These are phyloP conservation scores for Cladophialophora carrionii DNA, from an alignment of 2,329 filamentous ascomycete genomes.

Conservation along the genomic window DNA sequence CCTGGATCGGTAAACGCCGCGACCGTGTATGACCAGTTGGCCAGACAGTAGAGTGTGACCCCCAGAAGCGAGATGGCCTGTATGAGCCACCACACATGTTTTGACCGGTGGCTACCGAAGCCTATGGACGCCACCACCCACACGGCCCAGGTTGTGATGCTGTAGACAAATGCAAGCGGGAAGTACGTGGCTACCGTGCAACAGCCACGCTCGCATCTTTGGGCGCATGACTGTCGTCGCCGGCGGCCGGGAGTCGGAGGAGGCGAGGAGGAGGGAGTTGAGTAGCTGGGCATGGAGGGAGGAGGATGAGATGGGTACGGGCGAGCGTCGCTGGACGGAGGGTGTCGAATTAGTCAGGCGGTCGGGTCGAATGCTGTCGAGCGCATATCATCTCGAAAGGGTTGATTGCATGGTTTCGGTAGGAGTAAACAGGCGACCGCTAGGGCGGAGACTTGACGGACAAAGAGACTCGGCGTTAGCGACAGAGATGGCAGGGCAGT, in stretches of 20 bases:
- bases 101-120: constrained; percentile 27
- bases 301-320: constrained; percentile 5
- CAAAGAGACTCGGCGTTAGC: not conserved
- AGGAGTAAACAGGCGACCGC: not conserved
- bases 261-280: constrained; percentile 43
- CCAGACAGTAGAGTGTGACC: constrained; percentile 71
- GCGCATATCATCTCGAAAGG: constrained; percentile 26
- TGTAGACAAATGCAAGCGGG: constrained; percentile 86
- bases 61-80: constrained; percentile 62
- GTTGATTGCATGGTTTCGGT: constrained; percentile 15
- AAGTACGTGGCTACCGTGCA: constrained; percentile 79
- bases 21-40: constrained; percentile 86
- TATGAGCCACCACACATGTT: constrained; percentile 32
- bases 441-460: not conserved
- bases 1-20: constrained; percentile 94
- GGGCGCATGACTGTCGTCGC: constrained; percentile 48
- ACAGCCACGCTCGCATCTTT: constrained; percentile 75
- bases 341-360: constrained; percentile 21
- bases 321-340: not conserved
- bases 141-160: constrained; percentile 89
- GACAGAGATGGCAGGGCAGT: not conserved
- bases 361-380: constrained; percentile 21
- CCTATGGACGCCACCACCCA: constrained; percentile 82
- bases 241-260: constrained; percentile 49
- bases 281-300: constrained; percentile 36